Base-by-base conservation (phyloP, 352 stramenopile genomes). In the Pythium angustatum region DNA sequence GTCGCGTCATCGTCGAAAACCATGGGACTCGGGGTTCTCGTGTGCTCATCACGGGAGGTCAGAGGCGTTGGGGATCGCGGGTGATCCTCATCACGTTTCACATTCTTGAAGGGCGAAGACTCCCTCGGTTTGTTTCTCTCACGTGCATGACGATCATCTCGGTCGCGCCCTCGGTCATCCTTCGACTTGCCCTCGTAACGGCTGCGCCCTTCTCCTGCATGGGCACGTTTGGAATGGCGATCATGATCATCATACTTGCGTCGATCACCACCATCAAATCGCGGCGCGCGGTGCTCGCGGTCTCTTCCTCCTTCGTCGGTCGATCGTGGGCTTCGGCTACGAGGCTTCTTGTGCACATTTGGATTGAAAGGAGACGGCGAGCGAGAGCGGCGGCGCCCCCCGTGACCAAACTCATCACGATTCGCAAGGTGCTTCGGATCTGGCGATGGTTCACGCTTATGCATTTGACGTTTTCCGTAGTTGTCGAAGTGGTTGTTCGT, bases 41-140 rank as follows among this genome's bases (percentile, higher is more conserved):
- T 33, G 9, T 21, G 59, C 21, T 66, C 11, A 27, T 49, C 41
- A 26, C 41, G 60, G 41, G 17, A 71, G 21, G 74, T 33, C 9
- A 44, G 45, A 33, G 77, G 76, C 17, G 77, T 86, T 36, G 76
- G 76, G 5, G 77, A 79, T 40, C 73, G 44, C 24, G 76, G 81
- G 9, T 64, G 72, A 19, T 58, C 41, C 1, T 14, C 28, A 47
- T 48, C 61, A 52, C 61, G 51, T 31, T 41, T 28, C 7, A 9
- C 11, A 7, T 44, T 11, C 28, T 59, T 52, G 12, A 28, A 43
- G 15, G 55, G 57, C 17, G 30, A 58, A n/a, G 28, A 24, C 7
- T 15, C 14, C 9, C 9, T 48, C n/a, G 17, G 19, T 14, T 36
- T 53, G 21, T 53, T 21, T 14, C 30, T 21, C 6, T 38, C 43